Evolutionary conservation across 495 filamentous ascomycete genomes (phyloP), one percentile per base, ranked within the genome.

Genomic region (Lichenothelia convexa): DNA sequence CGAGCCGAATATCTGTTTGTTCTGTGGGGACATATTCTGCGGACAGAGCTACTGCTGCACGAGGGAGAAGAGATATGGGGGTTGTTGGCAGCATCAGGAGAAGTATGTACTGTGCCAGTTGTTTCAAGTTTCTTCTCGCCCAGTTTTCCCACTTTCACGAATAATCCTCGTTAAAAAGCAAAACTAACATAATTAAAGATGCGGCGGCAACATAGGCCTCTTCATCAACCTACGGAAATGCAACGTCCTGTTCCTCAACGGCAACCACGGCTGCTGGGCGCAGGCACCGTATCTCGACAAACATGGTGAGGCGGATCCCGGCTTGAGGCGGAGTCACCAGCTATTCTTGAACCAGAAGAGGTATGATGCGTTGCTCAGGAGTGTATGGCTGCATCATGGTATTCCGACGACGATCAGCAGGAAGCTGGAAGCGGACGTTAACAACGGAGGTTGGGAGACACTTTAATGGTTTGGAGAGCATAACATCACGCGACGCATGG

Each of bases 211-310:
- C 47, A 73, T 89, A 18, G 89, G 91, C 15, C 55, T 94, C 18
- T 95, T 86, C 60, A 78, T 99, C 57, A 93, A 92, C 54, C 89
- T 99, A 48, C 74, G 85, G 35, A 93, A 93, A 61, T 93, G 91
- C 59, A 78, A 69, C 31, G 73, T 93, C 21, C 68, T 92, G 35
- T 93, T 87, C 56, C 58, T 91, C 34, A 77, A 92, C 57, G 69
- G 75, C 44, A 57, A 61, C n/a, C 74, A 78, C 35, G 89, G 85
- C 30, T 84, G 78, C 30, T 97, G 78, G 63, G 75, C 73, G 46
- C 67, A 71, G 26, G 87, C 89, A 5, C 89, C 89, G 8, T 97
- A 94, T 56, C 75, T 94, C 33, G 91, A 95, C 60, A 77, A 75
- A 49, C 86, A 93, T 57, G 91, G 89, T 41, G 89, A 97, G 62